phyloP scores from a whole-genome alignment of 306 rosid species.

The Delonix regia region DNA sequence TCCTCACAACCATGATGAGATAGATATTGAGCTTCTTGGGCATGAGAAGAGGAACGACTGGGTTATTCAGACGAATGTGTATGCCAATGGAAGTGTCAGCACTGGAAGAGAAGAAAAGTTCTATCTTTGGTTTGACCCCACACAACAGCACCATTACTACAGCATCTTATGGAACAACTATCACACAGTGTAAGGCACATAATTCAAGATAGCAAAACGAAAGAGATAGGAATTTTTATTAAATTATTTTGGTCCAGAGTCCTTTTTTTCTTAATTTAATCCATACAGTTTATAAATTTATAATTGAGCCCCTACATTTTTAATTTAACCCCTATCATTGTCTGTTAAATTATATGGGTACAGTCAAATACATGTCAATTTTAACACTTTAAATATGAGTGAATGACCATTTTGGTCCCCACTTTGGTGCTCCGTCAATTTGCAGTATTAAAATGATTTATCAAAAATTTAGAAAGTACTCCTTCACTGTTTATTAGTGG shows the following conservation, averaged over 20 bases:
- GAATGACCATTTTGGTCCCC: too few relatives aligned
- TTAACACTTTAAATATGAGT: too few relatives aligned
- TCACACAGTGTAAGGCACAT: slow-evolving; percentile 71
- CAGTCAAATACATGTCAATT: too few relatives aligned
- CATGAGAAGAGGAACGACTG: slow-evolving; percentile 88
- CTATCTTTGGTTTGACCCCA: slow-evolving; percentile 95
- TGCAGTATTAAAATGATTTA: too few relatives aligned
- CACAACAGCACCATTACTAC: slow-evolving; percentile 70
- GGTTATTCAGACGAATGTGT: slow-evolving; percentile 86
- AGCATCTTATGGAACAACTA: slow-evolving; percentile 90
- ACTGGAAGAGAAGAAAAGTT: slow-evolving; percentile 98
- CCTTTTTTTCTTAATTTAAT: too few relatives aligned
- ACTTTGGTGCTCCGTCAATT: too few relatives aligned
- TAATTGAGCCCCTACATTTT: too few relatives aligned
- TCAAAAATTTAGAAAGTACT: too few relatives aligned
- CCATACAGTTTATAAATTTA: too few relatives aligned
- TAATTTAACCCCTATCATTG: too few relatives aligned
- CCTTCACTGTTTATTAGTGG: too few relatives aligned
- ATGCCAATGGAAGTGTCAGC: slow-evolving; percentile 87
- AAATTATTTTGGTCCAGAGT: background rate
- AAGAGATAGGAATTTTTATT: background rate
- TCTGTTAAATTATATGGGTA: too few relatives aligned
- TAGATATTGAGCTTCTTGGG: slow-evolving; percentile 89
- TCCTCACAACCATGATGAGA: slow-evolving; percentile 90
- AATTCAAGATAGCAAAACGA: background rate